Evolutionary conservation across 805 yeast genomes (phyloP), one percentile per base, ranked within the genome.

Genomic region (Candida quercuum): DNA sequence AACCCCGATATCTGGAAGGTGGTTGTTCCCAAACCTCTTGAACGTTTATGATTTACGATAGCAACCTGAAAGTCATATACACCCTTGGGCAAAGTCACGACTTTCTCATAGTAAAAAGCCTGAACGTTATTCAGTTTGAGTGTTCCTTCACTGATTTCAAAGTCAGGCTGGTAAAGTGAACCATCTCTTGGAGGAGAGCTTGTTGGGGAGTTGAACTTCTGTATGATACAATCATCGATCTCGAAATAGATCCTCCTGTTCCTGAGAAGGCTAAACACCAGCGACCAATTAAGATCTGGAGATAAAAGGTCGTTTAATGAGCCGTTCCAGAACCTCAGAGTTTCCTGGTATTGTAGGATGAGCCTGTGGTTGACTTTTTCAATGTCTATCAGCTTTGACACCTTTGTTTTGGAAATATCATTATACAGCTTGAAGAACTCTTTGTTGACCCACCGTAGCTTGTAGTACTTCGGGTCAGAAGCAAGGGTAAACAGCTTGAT

Each of bases 211-310:
- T 44, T 39, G 18, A 37, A 31, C 11, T 40, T 36, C 23, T 56
- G 57, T 1, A 46, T 63, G 31, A 56, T 54, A 41, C 68, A 66
- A 44, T 66, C 69, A 5, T 57, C 41, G 31, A 60, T 57, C 31
- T 72, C 74, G 14, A 80, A 76, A 53, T 70, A 78, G 21, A 78
- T 47, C 29, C 82, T 55, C 34, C 75, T 66, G 48, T 74, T 76
- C 42, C 64, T 66, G 39, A 74, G 55, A 7, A 79, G 57, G 0
- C 74, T 66, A 42, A 71, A 74, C 1, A 76, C 61, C 21, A 77
- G 57, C 43, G 60, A 64, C 82, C 83, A 79, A 1, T 48, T 15
- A 41, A 46, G 6, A 60, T 47, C 53, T 3, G 51, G 53, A 4
- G 18, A 6, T 45, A 32, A 42, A 4, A 61, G 45, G 22, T 56